Base-by-base conservation (phyloP, 1,139 yeast genomes). In the Candida sanyaensis region DNA sequence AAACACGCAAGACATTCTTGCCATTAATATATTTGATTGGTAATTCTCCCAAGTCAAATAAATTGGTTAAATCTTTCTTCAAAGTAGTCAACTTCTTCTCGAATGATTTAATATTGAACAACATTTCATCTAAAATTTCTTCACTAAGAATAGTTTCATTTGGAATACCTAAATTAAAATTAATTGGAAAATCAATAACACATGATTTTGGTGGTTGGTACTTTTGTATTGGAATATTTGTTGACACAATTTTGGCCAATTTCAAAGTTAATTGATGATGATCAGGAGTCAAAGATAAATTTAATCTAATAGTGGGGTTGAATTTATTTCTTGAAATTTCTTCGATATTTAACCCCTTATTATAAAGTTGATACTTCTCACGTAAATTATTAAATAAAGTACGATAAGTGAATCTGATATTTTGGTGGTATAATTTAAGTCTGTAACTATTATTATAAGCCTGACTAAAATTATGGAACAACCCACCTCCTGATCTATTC, bases 101-200 rank as follows among this genome's bases (percentile, higher is more conserved):
- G 48, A 71, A 65, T 8, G 54, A 55, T 49, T 65, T 58, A 36
- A 75, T 66, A 47, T 65, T 67, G 38, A 55, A 59, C 41, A 74
- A 64, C 58, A 79, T 66, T 46, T 75, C 75, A 31, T 64, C 64
- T 55, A 80, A 56, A 8, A 77, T 66, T 33, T 78, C 80, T 38
- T 75, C 77, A 52, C 75, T 76, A 46, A 82, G 69, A 42, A 80
- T 67, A 6, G 82, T 71, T 52, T 75, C 71, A n/a, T 71, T 59
- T n/a, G 85, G 85, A 43, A 80, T 66, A 24, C 66, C 59, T 36
- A 69, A 63, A 39, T 65, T 56, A 37, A 68, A 67, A 50, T 73
- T 75, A 27, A 80, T 53, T 21, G 69, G 66, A 59, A 83, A 83
- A 52, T 83, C 87, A 41, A 83, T 78, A 59, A 70, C 75, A 43